Percentiles rank a stretch among this genome's conserved stretches.
phyloP scores from a whole-genome alignment of 108 stramenopile genomes.

The Cyclostephanos invisitatus region DNA sequence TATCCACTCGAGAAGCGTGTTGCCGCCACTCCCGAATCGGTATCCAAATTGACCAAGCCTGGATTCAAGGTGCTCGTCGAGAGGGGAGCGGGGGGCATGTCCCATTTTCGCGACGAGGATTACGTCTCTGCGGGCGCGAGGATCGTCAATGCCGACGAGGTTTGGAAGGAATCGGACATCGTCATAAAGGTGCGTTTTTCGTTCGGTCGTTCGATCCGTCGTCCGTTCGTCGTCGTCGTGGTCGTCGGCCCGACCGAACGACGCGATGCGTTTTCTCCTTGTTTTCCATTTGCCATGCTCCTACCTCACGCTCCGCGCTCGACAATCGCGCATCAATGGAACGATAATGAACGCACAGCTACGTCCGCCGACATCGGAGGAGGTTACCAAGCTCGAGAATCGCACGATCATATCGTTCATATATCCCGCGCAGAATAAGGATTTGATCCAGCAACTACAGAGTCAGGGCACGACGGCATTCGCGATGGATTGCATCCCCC shows the following conservation, averaged over 20 bases:
- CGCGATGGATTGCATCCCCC: slow-evolving; percentile 96
- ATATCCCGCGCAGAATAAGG: slow-evolving; percentile 93
- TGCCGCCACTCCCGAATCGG: slow-evolving; percentile 88
- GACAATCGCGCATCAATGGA: too few species aligned
- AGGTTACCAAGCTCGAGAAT: slow-evolving; percentile 76
- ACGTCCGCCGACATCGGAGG: slow-evolving; percentile 89
- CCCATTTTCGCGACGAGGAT: slow-evolving; percentile 89
- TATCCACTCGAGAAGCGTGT: slow-evolving; percentile 90
- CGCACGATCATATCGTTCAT: slow-evolving; percentile 89
- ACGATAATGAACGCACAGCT: slow-evolving; percentile 48
- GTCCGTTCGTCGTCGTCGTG: too few species aligned
- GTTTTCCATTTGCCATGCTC: too few species aligned
- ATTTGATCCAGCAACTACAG: slow-evolving; percentile 83
- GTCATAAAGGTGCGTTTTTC: slow-evolving; percentile 87
- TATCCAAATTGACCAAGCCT: slow-evolving; percentile 76
- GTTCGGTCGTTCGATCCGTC: too few species aligned
- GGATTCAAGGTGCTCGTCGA: slow-evolving; percentile 85
- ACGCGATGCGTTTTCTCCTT: too few species aligned
- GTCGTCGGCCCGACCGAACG: too few species aligned
- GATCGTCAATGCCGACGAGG: slow-evolving; percentile 74
- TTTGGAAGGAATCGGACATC: slow-evolving; percentile 88
- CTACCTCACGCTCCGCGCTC: too few species aligned
- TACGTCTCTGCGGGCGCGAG: slow-evolving; percentile 95
- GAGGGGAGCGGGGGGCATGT: slow-evolving; percentile 86
- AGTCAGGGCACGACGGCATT: slow-evolving; percentile 94